A percentile compares a stretch with the other conserved stretches of the same genome.
Evolutionary conservation across 306 rosid species (phyloP).

Genomic region (Prunus mira): DNA sequence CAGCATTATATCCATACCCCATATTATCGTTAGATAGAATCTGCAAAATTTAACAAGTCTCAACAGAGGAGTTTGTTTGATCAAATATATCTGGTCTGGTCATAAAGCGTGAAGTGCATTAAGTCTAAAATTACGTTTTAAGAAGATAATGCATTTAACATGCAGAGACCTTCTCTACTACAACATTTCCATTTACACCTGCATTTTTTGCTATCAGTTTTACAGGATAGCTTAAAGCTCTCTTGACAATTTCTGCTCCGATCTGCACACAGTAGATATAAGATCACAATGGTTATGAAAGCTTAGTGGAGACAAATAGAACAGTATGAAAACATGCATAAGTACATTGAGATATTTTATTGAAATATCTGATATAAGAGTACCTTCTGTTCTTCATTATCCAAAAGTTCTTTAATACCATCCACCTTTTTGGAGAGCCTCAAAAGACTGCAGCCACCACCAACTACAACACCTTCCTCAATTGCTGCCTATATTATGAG

Average conservation of each 20-base stretch:
- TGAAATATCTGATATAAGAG: background rate
- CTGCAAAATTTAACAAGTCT: constrained; percentile 33
- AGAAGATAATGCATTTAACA: constrained; percentile 26
- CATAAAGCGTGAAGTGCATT: constrained; percentile 10
- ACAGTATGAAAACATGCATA: background rate
- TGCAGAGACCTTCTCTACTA: constrained; percentile 67
- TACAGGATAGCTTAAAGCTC: constrained; percentile 76
- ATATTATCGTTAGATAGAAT: constrained; percentile 49
- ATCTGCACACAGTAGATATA: constrained; percentile 43
- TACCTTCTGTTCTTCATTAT: constrained; percentile 87
- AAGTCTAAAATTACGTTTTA: constrained; percentile 9
- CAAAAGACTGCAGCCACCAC: constrained; percentile 93
- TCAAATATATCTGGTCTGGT: constrained; percentile 15
- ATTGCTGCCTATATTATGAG: constrained; percentile 70
- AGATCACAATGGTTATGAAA: constrained; percentile 7
- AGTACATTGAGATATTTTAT: background rate
- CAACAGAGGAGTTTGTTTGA: constrained; percentile 15
- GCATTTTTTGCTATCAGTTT: constrained; percentile 90
- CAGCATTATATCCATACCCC: constrained; percentile 81
- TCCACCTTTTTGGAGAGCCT: constrained; percentile 74
- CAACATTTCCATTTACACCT: constrained; percentile 80
- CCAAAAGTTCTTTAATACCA: constrained; percentile 56
- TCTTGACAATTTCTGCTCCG: constrained; percentile 90
- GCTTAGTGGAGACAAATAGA: constrained; percentile 1
- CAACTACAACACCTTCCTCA: constrained; percentile 94